Evolutionary conservation across 2,329 filamentous ascomycete species (phyloP).

Genomic region (Calonectria crousiana): DNA sequence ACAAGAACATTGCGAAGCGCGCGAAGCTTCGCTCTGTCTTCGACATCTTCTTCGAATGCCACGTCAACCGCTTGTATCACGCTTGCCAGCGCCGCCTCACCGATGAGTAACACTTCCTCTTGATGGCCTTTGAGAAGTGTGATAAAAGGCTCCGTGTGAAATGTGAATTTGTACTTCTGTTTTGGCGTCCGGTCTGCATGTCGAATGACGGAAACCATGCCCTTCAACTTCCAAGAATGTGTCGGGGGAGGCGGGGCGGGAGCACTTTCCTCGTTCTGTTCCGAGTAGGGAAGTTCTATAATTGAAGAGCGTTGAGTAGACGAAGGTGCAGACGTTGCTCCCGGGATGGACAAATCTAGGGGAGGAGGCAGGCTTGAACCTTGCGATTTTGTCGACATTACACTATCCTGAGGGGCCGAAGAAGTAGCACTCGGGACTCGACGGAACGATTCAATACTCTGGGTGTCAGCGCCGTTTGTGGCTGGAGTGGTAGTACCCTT

Average conservation of each 20-base stretch:
- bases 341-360: constrained; percentile 45
- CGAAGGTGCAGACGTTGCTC: constrained; percentile 47
- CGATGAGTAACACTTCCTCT: constrained; percentile 94
- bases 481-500: constrained; percentile 45
- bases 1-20: constrained; percentile 87
- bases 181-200: constrained; percentile 98
- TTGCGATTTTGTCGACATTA: constrained; percentile 49
- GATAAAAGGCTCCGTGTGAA: constrained; percentile 96
- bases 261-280: constrained; percentile 50
- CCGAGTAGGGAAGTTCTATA: constrained; percentile 47
- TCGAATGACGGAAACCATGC: constrained; percentile 94
- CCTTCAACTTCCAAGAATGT: constrained; percentile 98
- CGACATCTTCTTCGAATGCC: constrained; percentile 82
- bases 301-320: constrained; percentile 48
- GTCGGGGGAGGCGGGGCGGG: constrained; percentile 80
- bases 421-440: constrained; percentile 44
- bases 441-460: constrained; percentile 40
- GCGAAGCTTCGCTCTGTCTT: constrained; percentile 89
- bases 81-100: constrained; percentile 88
- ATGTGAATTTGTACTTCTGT: constrained; percentile 99
- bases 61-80: constrained; percentile 89
- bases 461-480: constrained; percentile 39
- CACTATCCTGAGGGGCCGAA: constrained; percentile 48
- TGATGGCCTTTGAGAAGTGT: constrained; percentile 94
- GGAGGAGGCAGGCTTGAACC: constrained; percentile 52